Conservation (phyloP, 2,329 filamentous ascomycete species). For the Penicillium corylophilum region DNA sequence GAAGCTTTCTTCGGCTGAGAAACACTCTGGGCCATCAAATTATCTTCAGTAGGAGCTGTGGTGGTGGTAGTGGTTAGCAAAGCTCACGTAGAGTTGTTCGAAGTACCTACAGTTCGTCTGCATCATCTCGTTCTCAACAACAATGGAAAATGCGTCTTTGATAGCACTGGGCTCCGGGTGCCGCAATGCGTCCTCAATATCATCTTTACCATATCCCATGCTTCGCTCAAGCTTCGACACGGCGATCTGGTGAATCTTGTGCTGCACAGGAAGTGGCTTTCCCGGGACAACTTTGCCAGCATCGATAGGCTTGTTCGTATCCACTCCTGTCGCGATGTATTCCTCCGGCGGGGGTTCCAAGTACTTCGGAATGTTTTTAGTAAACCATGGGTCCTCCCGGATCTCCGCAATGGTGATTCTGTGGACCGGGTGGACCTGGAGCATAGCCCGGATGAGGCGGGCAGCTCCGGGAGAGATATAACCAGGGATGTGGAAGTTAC, state of each 20-base stretch:
- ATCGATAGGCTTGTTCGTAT: slow-evolving; percentile 87
- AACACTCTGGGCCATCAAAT: slow-evolving; percentile 28
- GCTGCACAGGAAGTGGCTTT: slow-evolving; percentile 74
- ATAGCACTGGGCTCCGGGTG: slow-evolving; percentile 94
- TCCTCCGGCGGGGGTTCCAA: slow-evolving; percentile 85
- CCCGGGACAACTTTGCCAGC: slow-evolving; percentile 77
- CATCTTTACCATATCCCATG: slow-evolving; percentile 93
- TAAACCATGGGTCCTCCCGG: slow-evolving; percentile 90
- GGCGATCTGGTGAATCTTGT: slow-evolving; percentile 87
- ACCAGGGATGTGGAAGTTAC: slow-evolving; percentile 85
- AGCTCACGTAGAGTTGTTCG: not conserved
- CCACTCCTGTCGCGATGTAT: slow-evolving; percentile 89
- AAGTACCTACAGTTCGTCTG: slow-evolving; percentile 76
- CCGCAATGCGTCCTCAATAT: slow-evolving; percentile 90
- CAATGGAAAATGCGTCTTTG: slow-evolving; percentile 98
- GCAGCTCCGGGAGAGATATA: slow-evolving; percentile 83
- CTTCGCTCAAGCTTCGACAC: slow-evolving; percentile 95
- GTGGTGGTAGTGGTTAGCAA: slow-evolving; percentile 11
- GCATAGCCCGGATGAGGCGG: slow-evolving; percentile 80
- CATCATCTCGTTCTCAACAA: slow-evolving; percentile 97
- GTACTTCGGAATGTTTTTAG: slow-evolving; percentile 80
- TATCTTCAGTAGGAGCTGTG: slow-evolving; percentile 39
- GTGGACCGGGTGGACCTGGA: slow-evolving; percentile 92
- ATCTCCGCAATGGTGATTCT: slow-evolving; percentile 94
- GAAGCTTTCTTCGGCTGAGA: slow-evolving; percentile 20